Percentiles rank a stretch among this genome's conserved stretches.
phyloP scores from a whole-genome alignment of 768 basidiomycete species.

The Xanthoconium stramineum region DNA sequence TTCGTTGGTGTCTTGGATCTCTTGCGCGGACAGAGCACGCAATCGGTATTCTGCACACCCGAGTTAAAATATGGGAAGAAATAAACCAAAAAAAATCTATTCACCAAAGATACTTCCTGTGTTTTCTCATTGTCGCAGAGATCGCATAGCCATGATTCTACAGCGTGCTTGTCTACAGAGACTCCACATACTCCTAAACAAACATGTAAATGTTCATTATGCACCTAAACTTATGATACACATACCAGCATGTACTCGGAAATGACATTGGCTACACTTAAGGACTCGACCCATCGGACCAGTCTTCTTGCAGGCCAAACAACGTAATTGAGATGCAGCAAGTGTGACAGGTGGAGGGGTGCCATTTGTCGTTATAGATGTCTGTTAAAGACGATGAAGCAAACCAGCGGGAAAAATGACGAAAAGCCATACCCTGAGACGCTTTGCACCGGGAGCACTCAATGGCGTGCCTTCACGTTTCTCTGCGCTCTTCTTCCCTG shows the following conservation, averaged over 20 bases:
- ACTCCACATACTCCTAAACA: slow-evolving; percentile 64
- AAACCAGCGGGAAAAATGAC: background rate
- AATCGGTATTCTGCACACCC: slow-evolving; percentile 64
- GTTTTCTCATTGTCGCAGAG: slow-evolving; percentile 82
- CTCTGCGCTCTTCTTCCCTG: slow-evolving; percentile 41
- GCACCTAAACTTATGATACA: background rate
- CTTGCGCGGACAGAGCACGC: slow-evolving; percentile 74
- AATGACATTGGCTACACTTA: slow-evolving; percentile 76
- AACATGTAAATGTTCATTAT: slow-evolving; percentile 5
- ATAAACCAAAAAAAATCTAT: slow-evolving; percentile 17
- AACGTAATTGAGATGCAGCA: slow-evolving; percentile 61
- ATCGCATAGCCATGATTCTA: slow-evolving; percentile 84
- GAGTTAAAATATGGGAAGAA: slow-evolving; percentile 1
- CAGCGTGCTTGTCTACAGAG: slow-evolving; percentile 54
- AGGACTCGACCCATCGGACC: slow-evolving; percentile 78
- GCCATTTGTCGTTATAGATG: slow-evolving; percentile 42
- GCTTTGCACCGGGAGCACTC: slow-evolving; percentile 53
- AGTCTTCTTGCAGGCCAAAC: slow-evolving; percentile 69
- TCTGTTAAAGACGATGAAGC: slow-evolving; percentile 10
- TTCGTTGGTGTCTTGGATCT: slow-evolving; percentile 38
- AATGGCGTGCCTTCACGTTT: slow-evolving; percentile 63
- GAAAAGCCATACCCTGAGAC: slow-evolving; percentile 50
- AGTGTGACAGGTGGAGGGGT: slow-evolving; percentile 62
- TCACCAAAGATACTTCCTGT: slow-evolving; percentile 77
- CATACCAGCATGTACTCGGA: slow-evolving; percentile 76